Evolutionary conservation across 148 eudicot genomes (phyloP), one percentile per base, ranked within the genome.

Genomic region (Nepenthes mirabilis): DNA sequence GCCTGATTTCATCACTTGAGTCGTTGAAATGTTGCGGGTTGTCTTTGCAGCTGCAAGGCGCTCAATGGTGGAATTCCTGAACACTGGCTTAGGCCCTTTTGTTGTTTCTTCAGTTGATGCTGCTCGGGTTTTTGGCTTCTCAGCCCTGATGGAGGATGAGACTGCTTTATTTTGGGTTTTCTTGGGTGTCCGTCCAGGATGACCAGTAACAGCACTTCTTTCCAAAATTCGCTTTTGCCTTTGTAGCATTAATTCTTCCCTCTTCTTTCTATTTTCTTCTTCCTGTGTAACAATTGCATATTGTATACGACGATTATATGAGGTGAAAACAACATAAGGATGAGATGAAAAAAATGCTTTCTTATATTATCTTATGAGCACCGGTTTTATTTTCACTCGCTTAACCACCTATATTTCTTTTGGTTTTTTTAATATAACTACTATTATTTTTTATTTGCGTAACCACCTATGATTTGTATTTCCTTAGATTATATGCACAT

Each of bases 181-280:
- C 68, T 63, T 69, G 35, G 75, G 43, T 35, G 65, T 63, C 55
- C 57, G 59, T 2, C 61, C 43, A 50, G 73, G 68, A 43, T 32
- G 60, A 63, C 75, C 82, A 14, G 36, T 58, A 33, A 60, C 47
- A 59, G 77, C 69, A 66, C 85, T 84, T 75, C 84, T 86, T 80
- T 86, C 97, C 43, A 91, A 84, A 59, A 90, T 86, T 61, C 91
- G 75, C 70, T 82, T 90, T 69, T 86, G 77, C 57, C 95, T 79
- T 68, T 78, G 74, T 48, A 65, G 23, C 37, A 61, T 34, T 56
- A 87, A 36, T 64, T 82, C 84, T 68, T 90, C 97, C 72, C 68
- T 74, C 79, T 71, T 84, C 83, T 74, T 90, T 68, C 80, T 77
- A 37, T 71, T 74, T 59, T 84, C 95, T 61, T 87, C 95, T 36